Percentiles rank a stretch among this genome's conserved stretches.
phyloP scores from a whole-genome alignment of 352 stramenopile genomes.

The Phytopythium aichiense region DNA sequence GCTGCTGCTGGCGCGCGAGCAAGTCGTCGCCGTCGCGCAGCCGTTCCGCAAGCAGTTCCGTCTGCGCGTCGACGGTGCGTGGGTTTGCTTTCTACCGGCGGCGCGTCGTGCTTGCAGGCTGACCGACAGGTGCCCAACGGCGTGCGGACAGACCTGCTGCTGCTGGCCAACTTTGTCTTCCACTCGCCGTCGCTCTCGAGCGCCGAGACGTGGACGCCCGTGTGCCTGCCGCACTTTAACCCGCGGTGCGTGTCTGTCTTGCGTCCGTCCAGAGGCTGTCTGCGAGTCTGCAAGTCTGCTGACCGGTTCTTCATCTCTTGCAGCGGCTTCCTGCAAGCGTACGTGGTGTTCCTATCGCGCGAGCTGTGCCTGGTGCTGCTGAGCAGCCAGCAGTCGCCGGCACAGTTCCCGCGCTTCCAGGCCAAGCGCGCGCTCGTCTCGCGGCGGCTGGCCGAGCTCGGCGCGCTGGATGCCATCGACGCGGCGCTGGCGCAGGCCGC shows the following conservation, averaged over 20 bases:
- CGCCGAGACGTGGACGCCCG: slow-evolving; percentile 70
- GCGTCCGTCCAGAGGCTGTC: no score
- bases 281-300: not conserved
- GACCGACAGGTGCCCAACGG: no score
- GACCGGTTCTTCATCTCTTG: not conserved
- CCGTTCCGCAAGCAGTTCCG: slow-evolving; percentile 61
- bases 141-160: slow-evolving; percentile 37
- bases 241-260: slow-evolving; percentile 24
- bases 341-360: slow-evolving; percentile 57
- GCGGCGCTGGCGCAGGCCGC: slow-evolving; percentile 24
- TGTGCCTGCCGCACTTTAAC: slow-evolving; percentile 67
- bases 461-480: slow-evolving; percentile 37
- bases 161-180: slow-evolving; percentile 74
- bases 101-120: no score
- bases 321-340: slow-evolving; percentile 71
- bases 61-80: slow-evolving; percentile 54
- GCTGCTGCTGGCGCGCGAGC: slow-evolving; percentile 36
- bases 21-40: slow-evolving; percentile 55
- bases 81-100: no score
- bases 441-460: slow-evolving; percentile 30
- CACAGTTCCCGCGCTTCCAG: slow-evolving; percentile 71
- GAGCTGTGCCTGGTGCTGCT: slow-evolving; percentile 61
- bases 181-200: slow-evolving; percentile 53
- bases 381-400: slow-evolving; percentile 62
- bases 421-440: slow-evolving; percentile 45